These are phyloP conservation scores for Lophium mytilinum DNA, from an alignment of 495 filamentous ascomycete species.

Conservation along the genomic window DNA sequence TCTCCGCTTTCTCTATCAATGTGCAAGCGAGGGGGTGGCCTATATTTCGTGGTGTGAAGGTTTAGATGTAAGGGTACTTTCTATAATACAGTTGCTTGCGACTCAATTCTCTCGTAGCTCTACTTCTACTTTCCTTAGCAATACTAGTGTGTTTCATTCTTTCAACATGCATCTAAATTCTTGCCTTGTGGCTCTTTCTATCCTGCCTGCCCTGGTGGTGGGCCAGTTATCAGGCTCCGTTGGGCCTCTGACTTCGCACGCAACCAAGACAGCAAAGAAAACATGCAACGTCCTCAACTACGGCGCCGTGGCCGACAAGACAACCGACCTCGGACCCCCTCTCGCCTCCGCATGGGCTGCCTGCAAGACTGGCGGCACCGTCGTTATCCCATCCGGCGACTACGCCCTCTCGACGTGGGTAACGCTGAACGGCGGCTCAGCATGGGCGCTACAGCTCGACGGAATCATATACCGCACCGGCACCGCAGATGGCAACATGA, in stretches of 20 bases:
- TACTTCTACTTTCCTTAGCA: background rate
- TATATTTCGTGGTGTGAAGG: background rate
- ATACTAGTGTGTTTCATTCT: background rate
- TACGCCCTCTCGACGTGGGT: constrained; percentile 34
- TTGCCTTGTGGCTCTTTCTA: constrained; percentile 1
- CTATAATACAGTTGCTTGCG: background rate
- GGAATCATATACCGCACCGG: constrained; percentile 33
- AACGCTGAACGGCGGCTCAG: constrained; percentile 28
- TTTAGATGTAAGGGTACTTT: background rate
- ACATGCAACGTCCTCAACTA: constrained; percentile 23
- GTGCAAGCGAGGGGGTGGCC: background rate
- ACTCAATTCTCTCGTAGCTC: background rate
- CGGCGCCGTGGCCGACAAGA: constrained; percentile 23
- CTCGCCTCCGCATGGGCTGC: constrained; percentile 27
- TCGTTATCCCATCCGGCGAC: constrained; percentile 28
- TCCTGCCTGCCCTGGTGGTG: constrained; percentile 3
- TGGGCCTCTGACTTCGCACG: constrained; percentile 12
- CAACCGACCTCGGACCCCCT: constrained; percentile 29
- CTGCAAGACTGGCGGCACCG: constrained; percentile 32
- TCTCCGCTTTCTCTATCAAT: background rate
- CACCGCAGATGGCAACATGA: constrained; percentile 37
- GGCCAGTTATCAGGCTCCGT: constrained; percentile 17
- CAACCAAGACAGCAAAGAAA: constrained; percentile 22
- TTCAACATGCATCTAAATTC: constrained; percentile 4
- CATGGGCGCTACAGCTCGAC: constrained; percentile 33